Evolutionary conservation across 2,329 filamentous ascomycete species (phyloP), one percentile per base, ranked within the genome.

Genomic region (Hirsutella rhossiliensis): DNA sequence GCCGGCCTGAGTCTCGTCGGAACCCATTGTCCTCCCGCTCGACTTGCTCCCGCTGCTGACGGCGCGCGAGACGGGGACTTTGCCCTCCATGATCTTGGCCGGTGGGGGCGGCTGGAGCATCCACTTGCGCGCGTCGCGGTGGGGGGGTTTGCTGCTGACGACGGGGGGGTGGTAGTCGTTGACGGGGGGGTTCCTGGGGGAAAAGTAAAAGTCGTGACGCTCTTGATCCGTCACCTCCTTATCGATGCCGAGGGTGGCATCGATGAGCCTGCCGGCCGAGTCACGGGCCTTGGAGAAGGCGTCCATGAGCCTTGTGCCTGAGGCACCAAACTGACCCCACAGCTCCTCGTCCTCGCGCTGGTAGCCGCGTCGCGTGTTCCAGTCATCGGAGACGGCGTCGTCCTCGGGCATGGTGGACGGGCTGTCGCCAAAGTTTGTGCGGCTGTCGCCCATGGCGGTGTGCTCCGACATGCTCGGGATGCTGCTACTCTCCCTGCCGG

Each of bases 81-180:
- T 92, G 51, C 88, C 89, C 50, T 84, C 84, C 89, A 96, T 96
- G 47, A 95, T 73, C 60, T 83, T 88, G 45, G 89, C 87, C 30
- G 82, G 78, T n/a, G 89, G 89, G 1, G 88, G 87, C 2, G 89
- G 89, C 57, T 94, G 87, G 42, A 94, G 69, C 88, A 96, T 95
- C 89, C 89, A 96, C 56, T 74, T 75, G 44, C 84, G 82, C 47
- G 85, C 87, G 44, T 80, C 78, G 56, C 69, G 78, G 58, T 76
- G 80, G 32, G 71, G 73, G 13, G 81, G 84, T 45, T 77, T 83
- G 63, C 80, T 86, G 61, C 78, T 87, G 48, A 92, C 84, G 42
- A 94, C 82, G 3, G 87, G 87, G 5, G 87, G 86, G 58, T 94
- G 86, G 46, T 89, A 76, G 48, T 94, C 86, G 63, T 94, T 92